Evolutionary conservation across 345 rosid species (phyloP), one percentile per base, ranked within the genome.

Genomic region (Lumnitzera littorea): DNA sequence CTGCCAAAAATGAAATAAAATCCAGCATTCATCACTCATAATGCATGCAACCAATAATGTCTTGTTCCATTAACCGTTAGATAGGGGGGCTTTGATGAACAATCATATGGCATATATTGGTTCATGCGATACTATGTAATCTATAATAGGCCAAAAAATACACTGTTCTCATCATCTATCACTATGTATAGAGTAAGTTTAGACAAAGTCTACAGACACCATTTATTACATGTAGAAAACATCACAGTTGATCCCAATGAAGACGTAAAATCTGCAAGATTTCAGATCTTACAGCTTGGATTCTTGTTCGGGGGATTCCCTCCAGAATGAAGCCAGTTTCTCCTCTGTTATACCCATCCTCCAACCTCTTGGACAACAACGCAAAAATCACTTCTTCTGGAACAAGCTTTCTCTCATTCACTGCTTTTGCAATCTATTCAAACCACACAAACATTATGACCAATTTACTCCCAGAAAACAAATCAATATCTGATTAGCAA

Each of bases 281-380:
- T 47, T 36, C 23, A 12, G 36, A 48, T 76, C 89, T 71, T 60
- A 88, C 87, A 3, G 97, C 97, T 71, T 94, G 99, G 48, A 70
- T 24, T 65, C 82, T 80, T 15, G 95, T 86, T 24, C 91, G 88
- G 52, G 99, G 99, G 73, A 94, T 78, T 7, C 99, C 97, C 63
- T 94, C 97, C 36, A 94, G 84, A 71, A 94, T 86, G 79, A 94
- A 94, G 55, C 99, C 99, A 15, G 72, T 83, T 75, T 94, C 97
- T 13, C 99, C 99, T 46, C 63, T 78, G 25, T 41, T 56, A 70
- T 82, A 94, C 29, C 92, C 95, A 70, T 94, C 89, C 63, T 94
- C 92, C 57, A 89, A 81, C 77, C 97, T 80, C 85, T 80, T 87
- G 23, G 97, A 84, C 58, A 94, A 67, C 67, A 94, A 62, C 13